Evolutionary conservation across 1,139 yeast species (phyloP).

Genomic region (Arxiozyma heterogenica): DNA sequence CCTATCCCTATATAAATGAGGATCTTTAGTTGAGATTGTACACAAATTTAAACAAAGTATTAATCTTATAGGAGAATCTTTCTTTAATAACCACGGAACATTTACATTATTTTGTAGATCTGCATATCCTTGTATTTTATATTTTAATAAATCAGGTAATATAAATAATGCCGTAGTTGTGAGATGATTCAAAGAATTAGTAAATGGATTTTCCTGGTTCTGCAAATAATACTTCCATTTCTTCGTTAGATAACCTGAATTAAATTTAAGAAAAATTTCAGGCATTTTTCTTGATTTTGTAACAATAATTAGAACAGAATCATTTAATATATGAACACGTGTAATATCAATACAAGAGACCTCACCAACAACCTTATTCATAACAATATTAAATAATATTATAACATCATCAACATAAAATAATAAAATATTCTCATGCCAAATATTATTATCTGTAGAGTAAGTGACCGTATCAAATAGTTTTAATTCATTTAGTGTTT

Average conservation of each 20-base stretch:
- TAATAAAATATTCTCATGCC: constrained; percentile 15
- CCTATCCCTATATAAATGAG: constrained; percentile 2
- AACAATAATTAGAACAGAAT: constrained; percentile 16
- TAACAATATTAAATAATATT: constrained; percentile 15
- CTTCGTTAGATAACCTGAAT: constrained; percentile 6
- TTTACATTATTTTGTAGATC: background rate
- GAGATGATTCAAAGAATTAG: constrained; percentile 36
- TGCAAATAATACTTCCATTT: constrained; percentile 23
- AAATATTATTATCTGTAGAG: constrained; percentile 24
- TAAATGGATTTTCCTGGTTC: constrained; percentile 14
- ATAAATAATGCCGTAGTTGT: constrained; percentile 46
- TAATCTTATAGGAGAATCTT: constrained; percentile 38
- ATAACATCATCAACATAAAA: constrained; percentile 14
- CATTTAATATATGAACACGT: constrained; percentile 11
- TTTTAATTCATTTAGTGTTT: constrained; percentile 4
- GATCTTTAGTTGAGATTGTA: background rate
- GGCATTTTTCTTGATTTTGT: constrained; percentile 25
- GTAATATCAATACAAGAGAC: constrained; percentile 20
- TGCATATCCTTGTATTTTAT: background rate
- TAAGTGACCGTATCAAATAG: constrained; percentile 13
- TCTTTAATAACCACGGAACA: constrained; percentile 31
- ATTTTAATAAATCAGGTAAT: constrained; percentile 7
- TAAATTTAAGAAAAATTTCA: constrained; percentile 22
- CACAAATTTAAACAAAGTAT: constrained; percentile 40
- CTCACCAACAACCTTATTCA: constrained; percentile 16